Conservation (phyloP, 2,329 filamentous ascomycete genomes). For the Penicillium aurantiogriseum region DNA sequence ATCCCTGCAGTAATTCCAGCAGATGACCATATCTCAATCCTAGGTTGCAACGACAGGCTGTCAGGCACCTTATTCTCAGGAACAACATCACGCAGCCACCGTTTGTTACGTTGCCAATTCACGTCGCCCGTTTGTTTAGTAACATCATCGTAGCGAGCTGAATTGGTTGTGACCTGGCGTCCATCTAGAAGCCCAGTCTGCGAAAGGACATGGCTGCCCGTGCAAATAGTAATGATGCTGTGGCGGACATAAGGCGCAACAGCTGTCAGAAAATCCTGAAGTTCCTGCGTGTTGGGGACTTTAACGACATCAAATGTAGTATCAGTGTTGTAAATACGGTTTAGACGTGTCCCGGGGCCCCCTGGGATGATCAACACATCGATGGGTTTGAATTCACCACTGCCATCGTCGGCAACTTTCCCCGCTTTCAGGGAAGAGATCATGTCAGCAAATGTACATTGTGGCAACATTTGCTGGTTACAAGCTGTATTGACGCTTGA, state of each 20-base stretch:
- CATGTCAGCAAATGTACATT: slow-evolving; percentile 7
- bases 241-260: slow-evolving; percentile 8
- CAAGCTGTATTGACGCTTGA: background rate
- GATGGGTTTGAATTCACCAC: slow-evolving; percentile 1
- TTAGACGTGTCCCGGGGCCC: slow-evolving; percentile 1
- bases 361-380: slow-evolving; percentile 9
- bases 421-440: slow-evolving; percentile 4
- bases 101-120: slow-evolving; percentile 3
- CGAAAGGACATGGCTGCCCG: slow-evolving; percentile 4
- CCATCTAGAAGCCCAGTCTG: slow-evolving; percentile 4
- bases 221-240: slow-evolving; percentile 9
- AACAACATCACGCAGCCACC: slow-evolving; percentile 5
- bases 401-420: background rate
- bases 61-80: background rate
- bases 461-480: slow-evolving; percentile 10
- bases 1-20: slow-evolving; percentile 10
- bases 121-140: background rate
- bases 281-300: slow-evolving; percentile 5
- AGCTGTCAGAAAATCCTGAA: slow-evolving; percentile 2
- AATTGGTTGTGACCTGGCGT: slow-evolving; percentile 4
- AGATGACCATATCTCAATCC: slow-evolving; percentile 8
- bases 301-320: background rate
- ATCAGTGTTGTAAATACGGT: background rate
- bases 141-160: slow-evolving; percentile 3
- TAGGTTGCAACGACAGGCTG: background rate